Percentiles rank a stretch among this genome's conserved stretches.
Evolutionary conservation across 2,329 filamentous ascomycete species (phyloP).

Genomic region (Nemania sp.): DNA sequence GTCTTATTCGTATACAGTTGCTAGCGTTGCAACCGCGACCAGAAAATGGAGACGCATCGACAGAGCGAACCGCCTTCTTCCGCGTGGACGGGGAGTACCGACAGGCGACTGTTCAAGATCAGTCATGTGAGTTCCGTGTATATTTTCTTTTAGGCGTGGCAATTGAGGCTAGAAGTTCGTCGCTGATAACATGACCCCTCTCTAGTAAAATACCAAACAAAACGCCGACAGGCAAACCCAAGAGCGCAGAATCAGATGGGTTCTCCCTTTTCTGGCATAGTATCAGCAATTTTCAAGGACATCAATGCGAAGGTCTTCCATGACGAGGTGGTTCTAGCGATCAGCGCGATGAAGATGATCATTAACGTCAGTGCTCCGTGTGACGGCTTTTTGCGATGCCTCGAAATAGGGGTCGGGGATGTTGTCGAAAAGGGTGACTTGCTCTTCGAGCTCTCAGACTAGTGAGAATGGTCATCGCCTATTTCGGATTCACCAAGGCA

Average conservation of each 20-base stretch:
- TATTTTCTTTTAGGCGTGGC: not conserved
- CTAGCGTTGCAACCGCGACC: not conserved
- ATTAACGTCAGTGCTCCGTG: not conserved
- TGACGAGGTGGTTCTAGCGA: not conserved
- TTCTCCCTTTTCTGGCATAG: not conserved
- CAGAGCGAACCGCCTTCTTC: not conserved
- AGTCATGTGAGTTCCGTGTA: constrained; percentile 1
- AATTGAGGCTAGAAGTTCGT: not conserved
- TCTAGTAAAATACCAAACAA: not conserved
- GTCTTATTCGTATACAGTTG: not conserved
- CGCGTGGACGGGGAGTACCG: not conserved
- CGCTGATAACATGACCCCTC: not conserved
- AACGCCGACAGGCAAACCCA: not conserved
- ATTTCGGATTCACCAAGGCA: no score
- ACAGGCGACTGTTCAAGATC: not conserved
- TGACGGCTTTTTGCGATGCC: not conserved
- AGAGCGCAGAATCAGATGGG: not conserved
- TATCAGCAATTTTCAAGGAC: not conserved
- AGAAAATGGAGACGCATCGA: not conserved
- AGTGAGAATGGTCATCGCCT: no score
- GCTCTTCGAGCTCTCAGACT: no score
- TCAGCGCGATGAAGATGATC: constrained; percentile 6
- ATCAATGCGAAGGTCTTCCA: not conserved
- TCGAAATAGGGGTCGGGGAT: no score
- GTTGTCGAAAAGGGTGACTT: no score